Conservation (phyloP, 2,329 filamentous ascomycete genomes). For the Penicillium sp. region DNA sequence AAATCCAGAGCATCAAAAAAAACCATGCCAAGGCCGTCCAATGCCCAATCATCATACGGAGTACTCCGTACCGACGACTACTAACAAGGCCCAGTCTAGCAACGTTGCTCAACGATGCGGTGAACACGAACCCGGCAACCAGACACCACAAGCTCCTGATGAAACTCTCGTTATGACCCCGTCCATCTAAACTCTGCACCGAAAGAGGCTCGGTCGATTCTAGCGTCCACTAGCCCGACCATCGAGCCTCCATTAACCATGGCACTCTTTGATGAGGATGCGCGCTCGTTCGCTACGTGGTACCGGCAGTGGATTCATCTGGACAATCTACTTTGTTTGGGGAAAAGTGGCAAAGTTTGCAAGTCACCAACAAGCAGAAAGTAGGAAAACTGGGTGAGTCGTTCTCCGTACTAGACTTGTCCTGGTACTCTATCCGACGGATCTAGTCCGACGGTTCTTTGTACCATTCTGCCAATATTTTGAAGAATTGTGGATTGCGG, state of each 20-base stretch:
- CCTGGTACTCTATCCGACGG: neutral
- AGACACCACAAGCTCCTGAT: neutral
- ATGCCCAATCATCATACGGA: neutral
- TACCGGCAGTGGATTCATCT: slow-evolving; percentile 15
- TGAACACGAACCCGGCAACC: slow-evolving; percentile 8
- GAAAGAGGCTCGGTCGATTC: slow-evolving; percentile 18
- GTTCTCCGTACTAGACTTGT: neutral
- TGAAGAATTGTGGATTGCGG: neutral
- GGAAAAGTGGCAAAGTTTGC: slow-evolving; percentile 1
- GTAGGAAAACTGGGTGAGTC: neutral
- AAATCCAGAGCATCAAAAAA: neutral
- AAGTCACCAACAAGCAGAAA: neutral
- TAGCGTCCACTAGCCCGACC: slow-evolving; percentile 28
- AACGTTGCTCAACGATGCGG: slow-evolving; percentile 20
- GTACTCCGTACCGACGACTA: neutral
- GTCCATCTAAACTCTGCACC: slow-evolving; percentile 24
- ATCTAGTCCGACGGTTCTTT: neutral
- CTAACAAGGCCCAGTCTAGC: neutral
- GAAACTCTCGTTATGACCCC: slow-evolving; percentile 13
- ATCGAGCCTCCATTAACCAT: slow-evolving; percentile 24
- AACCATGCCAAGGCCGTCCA: slow-evolving; percentile 12
- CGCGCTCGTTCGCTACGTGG: slow-evolving; percentile 16
- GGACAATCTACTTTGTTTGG: slow-evolving; percentile 6
- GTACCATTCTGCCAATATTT: neutral
- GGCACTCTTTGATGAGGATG: slow-evolving; percentile 33